A percentile compares a stretch with the other conserved stretches of the same genome.
phyloP scores from a whole-genome alignment of 2,329 filamentous ascomycete genomes.

The Alternaria solani region DNA sequence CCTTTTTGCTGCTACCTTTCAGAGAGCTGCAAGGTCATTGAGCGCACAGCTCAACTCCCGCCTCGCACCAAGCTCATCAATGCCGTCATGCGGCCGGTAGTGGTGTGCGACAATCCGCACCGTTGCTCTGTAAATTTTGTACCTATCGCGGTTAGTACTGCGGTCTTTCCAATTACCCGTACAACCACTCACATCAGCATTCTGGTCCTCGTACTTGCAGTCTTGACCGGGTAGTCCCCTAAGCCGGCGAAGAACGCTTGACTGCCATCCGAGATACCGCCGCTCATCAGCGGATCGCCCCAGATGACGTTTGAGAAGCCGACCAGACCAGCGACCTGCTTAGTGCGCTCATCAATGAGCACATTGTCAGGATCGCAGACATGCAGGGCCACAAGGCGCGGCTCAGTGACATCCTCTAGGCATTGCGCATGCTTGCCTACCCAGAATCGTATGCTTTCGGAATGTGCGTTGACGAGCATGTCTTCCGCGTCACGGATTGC shows the following conservation, averaged over 20 bases:
- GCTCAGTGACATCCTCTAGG: slow-evolving; percentile 61
- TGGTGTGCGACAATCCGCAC: slow-evolving; percentile 55
- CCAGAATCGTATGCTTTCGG: slow-evolving; percentile 62
- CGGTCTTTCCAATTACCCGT: background rate
- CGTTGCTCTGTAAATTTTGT: slow-evolving; percentile 55
- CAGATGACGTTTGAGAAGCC: slow-evolving; percentile 64
- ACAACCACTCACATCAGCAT: slow-evolving; percentile 52
- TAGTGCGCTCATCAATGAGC: slow-evolving; percentile 59
- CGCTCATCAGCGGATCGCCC: slow-evolving; percentile 65
- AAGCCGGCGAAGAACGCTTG: slow-evolving; percentile 55
- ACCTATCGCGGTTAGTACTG: slow-evolving; percentile 44
- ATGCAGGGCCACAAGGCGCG: slow-evolving; percentile 61
- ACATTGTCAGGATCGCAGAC: slow-evolving; percentile 60
- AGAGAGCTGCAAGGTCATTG: slow-evolving; percentile 45
- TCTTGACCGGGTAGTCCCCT: slow-evolving; percentile 48
- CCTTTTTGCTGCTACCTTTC: background rate
- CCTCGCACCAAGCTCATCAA: slow-evolving; percentile 55
- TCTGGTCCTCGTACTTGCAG: slow-evolving; percentile 45
- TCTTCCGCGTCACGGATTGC: slow-evolving; percentile 66
- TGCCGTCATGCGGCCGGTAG: slow-evolving; percentile 53
- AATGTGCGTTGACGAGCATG: slow-evolving; percentile 65
- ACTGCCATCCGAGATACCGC: slow-evolving; percentile 52
- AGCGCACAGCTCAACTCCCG: slow-evolving; percentile 52
- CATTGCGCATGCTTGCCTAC: slow-evolving; percentile 54
- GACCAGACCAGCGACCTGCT: slow-evolving; percentile 59